A percentile compares a stretch with the other conserved stretches of the same genome.
These are phyloP conservation scores for Mucor irregularis DNA, from an alignment of 371 early-diverging fungal species.

Conservation along the genomic window DNA sequence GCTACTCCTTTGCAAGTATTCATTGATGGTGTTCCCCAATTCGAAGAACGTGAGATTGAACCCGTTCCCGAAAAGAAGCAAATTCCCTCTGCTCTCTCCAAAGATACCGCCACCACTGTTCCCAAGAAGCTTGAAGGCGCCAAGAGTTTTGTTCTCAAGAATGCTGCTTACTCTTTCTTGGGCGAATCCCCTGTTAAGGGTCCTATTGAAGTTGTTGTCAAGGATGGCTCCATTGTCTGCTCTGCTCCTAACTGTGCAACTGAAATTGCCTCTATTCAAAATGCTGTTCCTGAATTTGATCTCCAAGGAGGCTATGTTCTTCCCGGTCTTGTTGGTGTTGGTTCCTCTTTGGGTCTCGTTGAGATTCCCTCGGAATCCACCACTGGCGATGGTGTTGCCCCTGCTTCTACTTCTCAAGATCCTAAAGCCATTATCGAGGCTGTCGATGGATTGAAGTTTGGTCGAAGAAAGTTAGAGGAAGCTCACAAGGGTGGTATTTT, in stretches of 20 bases:
- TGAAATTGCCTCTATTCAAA: conserved; percentile 4
- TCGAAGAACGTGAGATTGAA: conserved; percentile 31
- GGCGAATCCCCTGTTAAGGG: conserved; percentile 10
- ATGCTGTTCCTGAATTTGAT: conserved; percentile 22
- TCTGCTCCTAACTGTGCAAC: conserved; percentile 36
- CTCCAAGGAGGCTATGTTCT: conserved; percentile 41
- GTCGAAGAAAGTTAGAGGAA: conserved; percentile 52
- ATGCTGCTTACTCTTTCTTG: conserved; percentile 38
- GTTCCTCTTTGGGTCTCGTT: conserved; percentile 50
- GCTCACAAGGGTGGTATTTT: conserved; percentile 63
- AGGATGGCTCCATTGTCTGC: conserved; percentile 53
- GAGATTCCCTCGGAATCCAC: conserved; percentile 53
- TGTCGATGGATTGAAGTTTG: conserved; percentile 58
- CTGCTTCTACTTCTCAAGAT: conserved; percentile 17
- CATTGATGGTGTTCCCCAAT: conserved; percentile 67
- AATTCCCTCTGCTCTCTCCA: background rate
- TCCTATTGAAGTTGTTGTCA: conserved; percentile 41
- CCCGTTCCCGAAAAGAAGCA: background rate
- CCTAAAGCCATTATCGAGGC: conserved; percentile 37
- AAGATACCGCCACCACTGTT: background rate
- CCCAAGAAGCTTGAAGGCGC: conserved; percentile 6
- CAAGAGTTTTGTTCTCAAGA: conserved; percentile 34
- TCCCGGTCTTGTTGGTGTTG: conserved; percentile 49
- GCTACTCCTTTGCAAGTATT: conserved; percentile 71
- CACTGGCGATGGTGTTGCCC: conserved; percentile 52